Base-by-base conservation (phyloP, 805 yeast species). In the Vanderwaltozyma polyspora region DNA sequence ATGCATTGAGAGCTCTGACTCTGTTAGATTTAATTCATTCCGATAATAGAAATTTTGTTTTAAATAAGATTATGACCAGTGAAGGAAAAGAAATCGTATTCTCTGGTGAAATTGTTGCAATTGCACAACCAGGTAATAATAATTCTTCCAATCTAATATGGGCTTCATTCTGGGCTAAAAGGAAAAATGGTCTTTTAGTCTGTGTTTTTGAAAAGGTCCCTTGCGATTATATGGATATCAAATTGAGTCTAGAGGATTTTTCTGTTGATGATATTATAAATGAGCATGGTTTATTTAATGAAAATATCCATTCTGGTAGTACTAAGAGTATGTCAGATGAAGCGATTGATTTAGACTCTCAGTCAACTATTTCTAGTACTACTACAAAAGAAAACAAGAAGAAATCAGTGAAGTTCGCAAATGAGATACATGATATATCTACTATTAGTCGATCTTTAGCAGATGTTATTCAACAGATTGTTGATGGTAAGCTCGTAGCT, bases 121-220 rank as follows among this genome's bases (percentile, higher is more conserved):
- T 86, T 31, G 64, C 72, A 27, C 69, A 84, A 44, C 74, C 78
- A 11, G 80, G 81, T 13, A 69, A 68, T 31, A 35, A 41, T 9
- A 41, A 36, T 14, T 32, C 32, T 24, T 37, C 48, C 2, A 69
- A 69, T 19, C 62, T 71, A 38, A 81, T 87, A 1, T 78, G 94
- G 81, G 86, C 94, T 9, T 81, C 94, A 0, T 57, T 87, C 36
- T 89, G 95, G 95, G 94, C 91, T 1, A 86, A 86, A 48, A 64
- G 74, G 38, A 75, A 77, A 44, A 78, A 77, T 3, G 72, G 72
- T 29, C 57, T 82, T 36, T 68, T 86, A 34, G 79, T 85, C 32
- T 77, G 91, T 62, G 84, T 84, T 63, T 78, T 87, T 51, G 94
- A 86, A 49, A 91, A 84, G 51, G 84, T 86, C 19, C 82, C 76